These are phyloP conservation scores for Salix koriyanagi DNA, from an alignment of 345 rosid species.

Conservation along the genomic window DNA sequence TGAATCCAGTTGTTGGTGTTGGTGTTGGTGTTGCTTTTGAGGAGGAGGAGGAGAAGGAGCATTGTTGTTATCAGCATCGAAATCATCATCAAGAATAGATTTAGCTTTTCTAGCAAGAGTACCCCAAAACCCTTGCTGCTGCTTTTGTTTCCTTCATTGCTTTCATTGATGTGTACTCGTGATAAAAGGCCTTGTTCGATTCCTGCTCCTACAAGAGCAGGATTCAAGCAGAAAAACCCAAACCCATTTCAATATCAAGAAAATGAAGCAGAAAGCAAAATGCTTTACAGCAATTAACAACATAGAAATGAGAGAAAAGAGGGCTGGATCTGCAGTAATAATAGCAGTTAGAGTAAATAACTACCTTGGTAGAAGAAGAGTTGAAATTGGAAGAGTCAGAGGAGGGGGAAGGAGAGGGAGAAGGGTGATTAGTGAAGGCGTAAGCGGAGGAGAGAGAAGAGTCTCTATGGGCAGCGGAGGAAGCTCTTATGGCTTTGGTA, in stretches of 20 bases:
- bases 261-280: background rate
- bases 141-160: slow-evolving; percentile 48
- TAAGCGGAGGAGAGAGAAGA: slow-evolving; percentile 37
- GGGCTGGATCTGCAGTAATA: background rate
- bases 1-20: background rate
- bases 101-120: slow-evolving; percentile 27
- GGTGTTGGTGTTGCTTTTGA: background rate
- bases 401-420: slow-evolving; percentile 5
- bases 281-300: background rate
- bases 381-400: background rate
- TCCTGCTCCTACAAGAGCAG: slow-evolving; percentile 34
- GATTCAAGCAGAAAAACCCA: background rate
- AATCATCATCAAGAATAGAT: slow-evolving; percentile 25
- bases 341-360: background rate
- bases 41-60: background rate
- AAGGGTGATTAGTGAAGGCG: slow-evolving; percentile 8
- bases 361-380: slow-evolving; percentile 2
- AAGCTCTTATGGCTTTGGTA: slow-evolving; percentile 29
- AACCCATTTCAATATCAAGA: background rate
- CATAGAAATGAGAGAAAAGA: background rate
- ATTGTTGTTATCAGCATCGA: background rate
- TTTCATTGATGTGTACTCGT: slow-evolving; percentile 41
- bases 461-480: slow-evolving; percentile 31
- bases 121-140: slow-evolving; percentile 26
- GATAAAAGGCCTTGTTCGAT: slow-evolving; percentile 14